These are phyloP conservation scores for Luvunga scandens DNA, from an alignment of 345 rosid species.

Conservation along the genomic window DNA sequence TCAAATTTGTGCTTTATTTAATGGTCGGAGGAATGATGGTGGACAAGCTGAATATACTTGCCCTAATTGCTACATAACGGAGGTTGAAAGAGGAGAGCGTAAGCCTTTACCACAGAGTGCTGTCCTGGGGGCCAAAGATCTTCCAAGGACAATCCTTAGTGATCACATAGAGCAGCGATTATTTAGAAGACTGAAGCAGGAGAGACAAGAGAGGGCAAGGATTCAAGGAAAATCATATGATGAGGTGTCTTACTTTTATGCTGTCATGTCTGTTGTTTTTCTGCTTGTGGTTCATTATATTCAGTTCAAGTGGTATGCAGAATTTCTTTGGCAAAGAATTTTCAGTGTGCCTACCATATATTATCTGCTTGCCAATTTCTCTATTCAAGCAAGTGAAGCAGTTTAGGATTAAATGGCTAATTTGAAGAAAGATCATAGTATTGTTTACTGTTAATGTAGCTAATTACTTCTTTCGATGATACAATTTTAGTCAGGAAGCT, in stretches of 20 bases:
- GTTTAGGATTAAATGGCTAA: not conserved
- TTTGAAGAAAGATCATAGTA: not conserved
- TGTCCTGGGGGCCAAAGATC: slow-evolving; percentile 96
- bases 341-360: not conserved
- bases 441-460: not conserved
- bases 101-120: slow-evolving; percentile 94
- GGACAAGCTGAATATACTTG: slow-evolving; percentile 99
- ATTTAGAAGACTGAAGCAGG: slow-evolving; percentile 66
- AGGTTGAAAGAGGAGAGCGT: slow-evolving; percentile 90
- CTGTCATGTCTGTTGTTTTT: not conserved
- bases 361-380: not conserved
- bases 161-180: slow-evolving; percentile 95
- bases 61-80: slow-evolving; percentile 88
- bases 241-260: slow-evolving; percentile 55
- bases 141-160: slow-evolving; percentile 90
- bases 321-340: not conserved
- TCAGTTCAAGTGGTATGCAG: not conserved
- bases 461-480: not conserved
- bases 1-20: slow-evolving; percentile 96
- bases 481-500: not conserved
- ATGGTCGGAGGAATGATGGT: slow-evolving; percentile 98
- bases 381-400: not conserved
- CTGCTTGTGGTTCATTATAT: slow-evolving; percentile 1
- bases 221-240: slow-evolving; percentile 68
- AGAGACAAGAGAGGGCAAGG: slow-evolving; percentile 85